These are phyloP conservation scores for Dalechampia spathulata DNA, from an alignment of 441 rosid species.

Conservation along the genomic window DNA sequence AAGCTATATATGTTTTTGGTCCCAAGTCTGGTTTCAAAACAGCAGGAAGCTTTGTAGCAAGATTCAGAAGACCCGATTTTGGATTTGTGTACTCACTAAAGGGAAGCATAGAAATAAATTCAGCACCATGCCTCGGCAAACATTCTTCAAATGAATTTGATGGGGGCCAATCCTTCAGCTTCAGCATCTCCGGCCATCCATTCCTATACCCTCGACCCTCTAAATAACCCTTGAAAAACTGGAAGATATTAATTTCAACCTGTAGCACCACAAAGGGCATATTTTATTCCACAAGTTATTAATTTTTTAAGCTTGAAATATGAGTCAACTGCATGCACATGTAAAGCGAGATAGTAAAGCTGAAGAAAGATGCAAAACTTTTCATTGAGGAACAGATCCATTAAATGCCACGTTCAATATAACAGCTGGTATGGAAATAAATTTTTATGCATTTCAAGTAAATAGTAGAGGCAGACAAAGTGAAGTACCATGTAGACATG, in stretches of 20 bases:
- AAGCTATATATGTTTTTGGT: slow-evolving; percentile 84
- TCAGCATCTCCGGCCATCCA: slow-evolving; percentile 63
- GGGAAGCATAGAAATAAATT: slow-evolving; percentile 64
- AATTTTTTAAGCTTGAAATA: neutral
- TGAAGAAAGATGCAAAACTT: neutral
- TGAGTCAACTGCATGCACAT: neutral
- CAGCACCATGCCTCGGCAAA: slow-evolving; percentile 70
- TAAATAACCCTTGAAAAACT: slow-evolving; percentile 61
- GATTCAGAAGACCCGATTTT: slow-evolving; percentile 49
- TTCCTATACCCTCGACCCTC: slow-evolving; percentile 33
- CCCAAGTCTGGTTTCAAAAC: slow-evolving; percentile 77
- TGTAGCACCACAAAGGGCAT: slow-evolving; percentile 18
- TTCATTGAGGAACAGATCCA: too few species aligned
- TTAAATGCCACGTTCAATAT: too few species aligned
- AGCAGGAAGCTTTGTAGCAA: slow-evolving; percentile 50
- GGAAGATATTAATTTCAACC: slow-evolving; percentile 44
- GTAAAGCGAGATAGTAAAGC: too few species aligned
- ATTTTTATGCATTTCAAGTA: too few species aligned
- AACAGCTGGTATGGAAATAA: too few species aligned
- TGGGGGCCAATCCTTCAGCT: slow-evolving; percentile 92
- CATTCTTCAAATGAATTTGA: slow-evolving; percentile 48
- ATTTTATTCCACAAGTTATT: neutral
- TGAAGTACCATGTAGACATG: too few species aligned
- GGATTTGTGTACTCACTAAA: slow-evolving; percentile 76
- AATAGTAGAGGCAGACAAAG: too few species aligned